These are phyloP conservation scores for Podaxis carcinomalis DNA, from an alignment of 768 basidiomycete genomes.

Conservation along the genomic window DNA sequence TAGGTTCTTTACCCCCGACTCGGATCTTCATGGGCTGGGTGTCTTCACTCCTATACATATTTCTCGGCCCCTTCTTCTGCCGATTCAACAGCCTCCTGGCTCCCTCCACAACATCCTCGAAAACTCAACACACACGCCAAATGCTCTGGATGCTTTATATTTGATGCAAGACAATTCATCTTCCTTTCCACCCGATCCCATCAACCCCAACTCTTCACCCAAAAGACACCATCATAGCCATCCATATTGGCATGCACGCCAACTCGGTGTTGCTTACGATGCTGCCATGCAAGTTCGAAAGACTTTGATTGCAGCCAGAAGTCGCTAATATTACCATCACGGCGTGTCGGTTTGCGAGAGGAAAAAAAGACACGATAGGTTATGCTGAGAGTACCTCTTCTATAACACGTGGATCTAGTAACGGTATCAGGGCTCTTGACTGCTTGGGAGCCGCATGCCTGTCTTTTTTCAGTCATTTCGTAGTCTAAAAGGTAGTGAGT, in stretches of 20 bases:
- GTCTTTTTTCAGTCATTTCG: background rate
- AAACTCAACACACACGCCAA: background rate
- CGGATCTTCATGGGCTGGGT: background rate
- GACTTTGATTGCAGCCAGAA: background rate
- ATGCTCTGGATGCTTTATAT: background rate
- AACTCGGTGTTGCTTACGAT: background rate
- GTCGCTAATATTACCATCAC: background rate
- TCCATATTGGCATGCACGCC: background rate
- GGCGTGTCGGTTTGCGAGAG: background rate
- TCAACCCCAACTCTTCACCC: background rate
- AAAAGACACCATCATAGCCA: background rate
- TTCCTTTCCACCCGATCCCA: background rate
- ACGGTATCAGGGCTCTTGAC: background rate
- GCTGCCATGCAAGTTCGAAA: background rate
- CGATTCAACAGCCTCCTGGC: background rate
- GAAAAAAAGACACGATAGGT: background rate
- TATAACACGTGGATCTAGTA: background rate
- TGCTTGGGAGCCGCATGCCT: background rate
- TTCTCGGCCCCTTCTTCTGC: background rate
- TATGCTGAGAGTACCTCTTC: background rate
- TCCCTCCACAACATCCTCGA: background rate
- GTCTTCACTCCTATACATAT: background rate
- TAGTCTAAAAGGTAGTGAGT: background rate
- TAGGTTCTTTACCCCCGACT: background rate
- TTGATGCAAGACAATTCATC: background rate